Evolutionary conservation across 2,329 filamentous ascomycete species (phyloP), one percentile per base, ranked within the genome.

Genomic region (Pseudodiploospora longispora): DNA sequence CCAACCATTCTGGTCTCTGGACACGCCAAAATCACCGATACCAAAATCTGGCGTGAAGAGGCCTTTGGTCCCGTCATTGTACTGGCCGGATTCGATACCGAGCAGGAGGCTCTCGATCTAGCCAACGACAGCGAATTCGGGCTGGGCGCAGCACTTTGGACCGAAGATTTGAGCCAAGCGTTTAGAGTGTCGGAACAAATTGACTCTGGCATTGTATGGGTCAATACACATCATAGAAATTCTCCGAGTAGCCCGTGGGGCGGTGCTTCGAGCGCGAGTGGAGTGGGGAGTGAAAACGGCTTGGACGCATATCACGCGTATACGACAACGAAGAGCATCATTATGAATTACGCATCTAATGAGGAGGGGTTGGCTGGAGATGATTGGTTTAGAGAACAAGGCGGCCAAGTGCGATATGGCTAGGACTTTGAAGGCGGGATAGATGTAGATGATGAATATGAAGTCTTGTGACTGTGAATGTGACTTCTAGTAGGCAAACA

Each of bases 11-110:
- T 95, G 28, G 57, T 59, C 0, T 65, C 61, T 0, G 67, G 80
- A 38, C 30, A 72, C 56, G 72, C 76, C 50, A 78, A 78, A 55
- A 72, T 89, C 77, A 52, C 72, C 32, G 66, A 78, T 57, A 84
- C 86, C 64, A 79, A 79, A 59, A 84, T 93, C 53, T 83, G 86
- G 71, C 76, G 79, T 54, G 83, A 89, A 60, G 87, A 93, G 63
- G 87, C 88, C 47, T 93, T 93, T 62, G 87, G 87, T 19, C 87
- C 87, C 6, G 86, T 90, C 34, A 82, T 85, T 60, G 76, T 83
- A 41, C 77, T 93, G 52, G 75, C 78, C 55, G 84, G 83, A 54
- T 91, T 93, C 69, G 80, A 81, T 60, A 80, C 73, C 52, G 83
- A 87, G 67, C 78, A 78, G 27, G 80, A 89, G 40, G 85, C 80